Conservation (phyloP, 345 rosid genomes). For the Linum lewisii region DNA sequence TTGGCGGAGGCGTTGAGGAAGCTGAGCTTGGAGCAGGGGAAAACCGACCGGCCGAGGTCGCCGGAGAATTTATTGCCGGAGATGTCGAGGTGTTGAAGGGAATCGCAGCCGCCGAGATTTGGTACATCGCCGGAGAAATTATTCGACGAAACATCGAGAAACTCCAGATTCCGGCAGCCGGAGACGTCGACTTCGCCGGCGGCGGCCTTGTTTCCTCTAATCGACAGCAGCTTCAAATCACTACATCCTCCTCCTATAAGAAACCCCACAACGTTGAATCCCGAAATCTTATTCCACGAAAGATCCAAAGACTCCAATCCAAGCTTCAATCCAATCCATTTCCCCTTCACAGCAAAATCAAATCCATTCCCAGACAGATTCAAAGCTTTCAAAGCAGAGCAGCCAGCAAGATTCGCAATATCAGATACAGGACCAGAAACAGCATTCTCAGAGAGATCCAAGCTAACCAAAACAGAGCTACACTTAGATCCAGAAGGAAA, state of each 20-base stretch:
- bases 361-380: constrained; percentile 57
- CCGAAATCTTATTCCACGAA: constrained; percentile 50
- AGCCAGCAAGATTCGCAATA: constrained; percentile 39
- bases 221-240: constrained; percentile 35
- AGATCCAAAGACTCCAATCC: constrained; percentile 64
- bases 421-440: constrained; percentile 51
- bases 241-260: constrained; percentile 48
- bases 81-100: constrained; percentile 60
- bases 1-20: constrained; percentile 64
- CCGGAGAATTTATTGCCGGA: constrained; percentile 60
- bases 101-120: constrained; percentile 54
- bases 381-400: constrained; percentile 42
- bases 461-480: constrained; percentile 39
- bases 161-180: constrained; percentile 41
- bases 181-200: constrained; percentile 64
- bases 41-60: constrained; percentile 45
- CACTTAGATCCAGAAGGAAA: constrained; percentile 57
- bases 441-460: constrained; percentile 70
- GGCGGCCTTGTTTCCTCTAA: constrained; percentile 55
- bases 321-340: constrained; percentile 37
- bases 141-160: constrained; percentile 65
- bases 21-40: constrained; percentile 45
- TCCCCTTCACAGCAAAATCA: constrained; percentile 29
- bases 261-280: constrained; percentile 42
- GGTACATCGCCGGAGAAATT: constrained; percentile 50